A percentile compares a stretch with the other conserved stretches of the same genome.
Conservation (phyloP, 2,329 filamentous ascomycete species). For the Exophiala aquamarina region DNA sequence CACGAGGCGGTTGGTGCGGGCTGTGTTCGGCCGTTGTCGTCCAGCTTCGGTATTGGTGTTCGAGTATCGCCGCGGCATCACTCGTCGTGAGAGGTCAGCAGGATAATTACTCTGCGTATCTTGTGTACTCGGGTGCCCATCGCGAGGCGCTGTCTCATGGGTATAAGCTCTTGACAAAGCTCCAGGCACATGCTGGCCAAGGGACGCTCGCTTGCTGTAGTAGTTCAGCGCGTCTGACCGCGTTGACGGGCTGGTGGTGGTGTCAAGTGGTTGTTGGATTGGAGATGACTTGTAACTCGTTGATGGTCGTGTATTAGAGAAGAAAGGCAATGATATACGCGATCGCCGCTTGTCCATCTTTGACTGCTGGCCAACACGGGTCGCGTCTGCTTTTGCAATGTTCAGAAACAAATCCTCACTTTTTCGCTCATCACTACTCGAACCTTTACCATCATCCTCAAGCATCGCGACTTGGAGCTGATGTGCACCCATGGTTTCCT, state of each 20-base stretch:
- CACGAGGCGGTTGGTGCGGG: conserved; percentile 31
- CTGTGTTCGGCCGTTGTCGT: conserved; percentile 13
- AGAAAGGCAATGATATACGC: conserved; percentile 28
- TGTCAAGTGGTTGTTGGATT: conserved; percentile 19
- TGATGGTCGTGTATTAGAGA: conserved; percentile 20
- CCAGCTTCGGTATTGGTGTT: conserved; percentile 19
- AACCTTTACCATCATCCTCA: conserved; percentile 32
- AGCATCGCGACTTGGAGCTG: conserved; percentile 14
- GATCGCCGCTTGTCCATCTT: conserved; percentile 22
- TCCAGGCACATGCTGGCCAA: conserved; percentile 23
- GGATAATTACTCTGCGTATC: conserved; percentile 13
- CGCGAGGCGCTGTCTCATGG: conserved; percentile 12
- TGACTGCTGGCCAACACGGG: conserved; percentile 8
- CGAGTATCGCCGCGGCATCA: conserved; percentile 22
- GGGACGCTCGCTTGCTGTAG: conserved; percentile 25
- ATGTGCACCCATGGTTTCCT: conserved; percentile 28
- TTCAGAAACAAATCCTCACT: conserved; percentile 49
- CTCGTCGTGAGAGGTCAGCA: conserved; percentile 11
- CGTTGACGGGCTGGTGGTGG: conserved; percentile 15
- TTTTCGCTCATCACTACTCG: conserved; percentile 39
- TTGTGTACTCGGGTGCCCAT: not conserved
- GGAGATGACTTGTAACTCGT: conserved; percentile 24
- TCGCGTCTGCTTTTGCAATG: conserved; percentile 43
- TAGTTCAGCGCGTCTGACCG: conserved; percentile 20
- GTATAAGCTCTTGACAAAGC: conserved; percentile 17